Conservation (phyloP, 768 basidiomycete species). For the Panaeolus cyanescens region DNA sequence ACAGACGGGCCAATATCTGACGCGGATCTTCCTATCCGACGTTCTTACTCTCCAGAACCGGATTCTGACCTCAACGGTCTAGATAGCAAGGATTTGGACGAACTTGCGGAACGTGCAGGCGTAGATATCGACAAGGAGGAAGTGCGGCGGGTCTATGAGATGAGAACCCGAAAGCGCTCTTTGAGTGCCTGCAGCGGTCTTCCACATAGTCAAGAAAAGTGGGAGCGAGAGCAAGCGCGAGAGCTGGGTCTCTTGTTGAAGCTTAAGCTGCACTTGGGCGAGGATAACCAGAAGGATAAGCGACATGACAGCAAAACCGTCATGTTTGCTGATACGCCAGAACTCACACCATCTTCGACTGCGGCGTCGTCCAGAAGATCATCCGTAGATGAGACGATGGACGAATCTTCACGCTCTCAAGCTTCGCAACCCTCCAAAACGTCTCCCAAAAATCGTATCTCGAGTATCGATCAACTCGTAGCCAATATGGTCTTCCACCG, state of each 20-base stretch:
- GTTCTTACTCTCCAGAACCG: slow-evolving; percentile 45
- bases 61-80: slow-evolving; percentile 28
- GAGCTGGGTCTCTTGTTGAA: slow-evolving; percentile 59
- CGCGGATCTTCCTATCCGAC: slow-evolving; percentile 33
- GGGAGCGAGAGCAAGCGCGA: slow-evolving; percentile 52
- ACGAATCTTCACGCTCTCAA: not conserved
- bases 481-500: slow-evolving; percentile 41
- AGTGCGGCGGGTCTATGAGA: slow-evolving; percentile 37
- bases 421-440: slow-evolving; percentile 16
- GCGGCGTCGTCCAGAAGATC: not conserved
- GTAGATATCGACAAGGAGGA: slow-evolving; percentile 44
- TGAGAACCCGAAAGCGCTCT: slow-evolving; percentile 22
- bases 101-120: slow-evolving; percentile 27
- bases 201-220: slow-evolving; percentile 30
- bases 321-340: not conserved
- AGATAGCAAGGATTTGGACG: slow-evolving; percentile 17
- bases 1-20: slow-evolving; percentile 14
- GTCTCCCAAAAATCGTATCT: slow-evolving; percentile 14
- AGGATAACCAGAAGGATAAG: slow-evolving; percentile 7
- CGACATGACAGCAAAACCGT: not conserved
- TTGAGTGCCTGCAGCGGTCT: not conserved
- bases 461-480: slow-evolving; percentile 37
- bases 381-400: not conserved
- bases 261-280: slow-evolving; percentile 54
- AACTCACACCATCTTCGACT: not conserved